Percentiles rank a stretch among this genome's conserved stretches.
Conservation (phyloP, 163 green algal genomes). For the Coccomyxa subellipsoidea region DNA sequence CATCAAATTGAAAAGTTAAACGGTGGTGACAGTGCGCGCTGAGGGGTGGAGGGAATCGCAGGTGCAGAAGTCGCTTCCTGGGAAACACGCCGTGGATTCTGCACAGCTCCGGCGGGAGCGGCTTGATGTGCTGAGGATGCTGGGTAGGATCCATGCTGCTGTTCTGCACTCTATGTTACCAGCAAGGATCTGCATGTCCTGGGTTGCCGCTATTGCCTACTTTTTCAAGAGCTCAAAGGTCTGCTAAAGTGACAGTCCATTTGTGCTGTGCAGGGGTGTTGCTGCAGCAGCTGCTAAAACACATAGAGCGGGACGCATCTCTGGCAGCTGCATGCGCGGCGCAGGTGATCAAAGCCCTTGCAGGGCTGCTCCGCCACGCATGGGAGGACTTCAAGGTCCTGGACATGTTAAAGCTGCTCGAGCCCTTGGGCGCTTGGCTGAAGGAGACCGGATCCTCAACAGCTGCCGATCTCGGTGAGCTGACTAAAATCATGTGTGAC, state of each 20-base stretch:
- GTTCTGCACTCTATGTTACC: neutral
- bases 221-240: neutral
- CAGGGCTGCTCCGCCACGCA: neutral
- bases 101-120: neutral
- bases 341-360: neutral
- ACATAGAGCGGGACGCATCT: neutral
- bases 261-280: neutral
- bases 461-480: neutral
- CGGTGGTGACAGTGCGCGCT: no score
- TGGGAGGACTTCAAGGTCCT: neutral
- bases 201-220: neutral
- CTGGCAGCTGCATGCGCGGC: neutral
- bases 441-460: neutral
- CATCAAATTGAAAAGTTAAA: no score
- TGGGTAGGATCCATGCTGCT: neutral
- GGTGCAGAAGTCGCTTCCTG: neutral
- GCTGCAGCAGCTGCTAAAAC: neutral
- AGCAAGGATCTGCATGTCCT: neutral
- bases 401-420: neutral
- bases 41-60: neutral
- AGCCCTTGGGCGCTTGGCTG: neutral
- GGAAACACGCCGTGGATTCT: neutral
- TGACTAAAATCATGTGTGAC: no score
- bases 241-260: neutral
- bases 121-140: neutral